Evolutionary conservation across 1,284 basidiomycete species (phyloP).

Genomic region (Ustilago esculenta): DNA sequence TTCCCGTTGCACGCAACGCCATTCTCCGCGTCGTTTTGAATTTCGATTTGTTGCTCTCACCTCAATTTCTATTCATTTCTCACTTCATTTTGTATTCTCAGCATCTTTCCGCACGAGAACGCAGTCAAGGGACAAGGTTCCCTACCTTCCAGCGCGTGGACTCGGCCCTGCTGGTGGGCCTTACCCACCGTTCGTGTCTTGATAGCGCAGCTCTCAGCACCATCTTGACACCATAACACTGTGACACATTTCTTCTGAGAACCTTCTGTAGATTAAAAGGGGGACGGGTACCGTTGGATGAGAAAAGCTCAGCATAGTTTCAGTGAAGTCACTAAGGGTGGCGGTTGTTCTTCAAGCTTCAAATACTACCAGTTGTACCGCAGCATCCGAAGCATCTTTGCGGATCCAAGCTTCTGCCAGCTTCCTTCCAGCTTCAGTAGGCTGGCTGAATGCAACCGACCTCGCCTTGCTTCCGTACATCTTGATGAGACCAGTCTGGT

Average conservation of each 20-base stretch:
- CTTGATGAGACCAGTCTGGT: constrained; percentile 11
- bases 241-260: too few species aligned
- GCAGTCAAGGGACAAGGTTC: too few species aligned
- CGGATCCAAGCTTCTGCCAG: constrained; percentile 57
- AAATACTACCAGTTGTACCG: constrained; percentile 34
- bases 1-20: too few species aligned
- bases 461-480: constrained; percentile 45
- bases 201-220: too few species aligned
- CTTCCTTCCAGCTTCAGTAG: constrained; percentile 54
- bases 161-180: too few species aligned
- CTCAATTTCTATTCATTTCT: not conserved
- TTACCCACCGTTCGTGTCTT: too few species aligned
- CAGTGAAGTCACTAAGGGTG: too few species aligned
- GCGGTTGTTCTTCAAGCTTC: constrained; percentile 34
- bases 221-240: too few species aligned
- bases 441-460: constrained; percentile 58
- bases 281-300: too few species aligned
- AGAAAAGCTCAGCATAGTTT: too few species aligned
- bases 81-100: constrained; percentile 8
- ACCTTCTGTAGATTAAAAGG: too few species aligned
- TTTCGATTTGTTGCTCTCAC: constrained; percentile 1
- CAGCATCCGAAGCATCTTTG: not conserved
- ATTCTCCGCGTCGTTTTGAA: constrained; percentile 2
- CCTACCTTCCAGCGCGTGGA: too few species aligned
- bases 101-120: constrained; percentile 18